Percentiles rank a stretch among this genome's conserved stretches.
Conservation (phyloP, 2,329 filamentous ascomycete species). For the Penicillium sp. region DNA sequence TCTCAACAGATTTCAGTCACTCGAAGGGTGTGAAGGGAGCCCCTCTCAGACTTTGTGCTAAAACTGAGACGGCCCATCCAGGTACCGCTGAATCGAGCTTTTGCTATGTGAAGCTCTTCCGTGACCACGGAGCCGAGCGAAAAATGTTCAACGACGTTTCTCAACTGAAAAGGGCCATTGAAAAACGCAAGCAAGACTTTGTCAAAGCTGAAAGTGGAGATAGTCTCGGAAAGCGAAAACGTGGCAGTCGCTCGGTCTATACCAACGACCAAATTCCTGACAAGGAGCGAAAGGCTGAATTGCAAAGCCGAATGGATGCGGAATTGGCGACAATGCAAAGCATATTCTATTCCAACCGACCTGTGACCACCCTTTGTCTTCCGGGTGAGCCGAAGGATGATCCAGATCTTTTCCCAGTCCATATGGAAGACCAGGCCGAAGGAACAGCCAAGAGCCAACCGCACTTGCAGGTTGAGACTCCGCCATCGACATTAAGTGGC, state of each 20-base stretch:
- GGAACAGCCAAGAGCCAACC: not conserved
- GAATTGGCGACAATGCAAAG: not conserved
- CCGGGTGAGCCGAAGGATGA: not conserved
- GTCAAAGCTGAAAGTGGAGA: not conserved
- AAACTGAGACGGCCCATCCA: conserved; percentile 66
- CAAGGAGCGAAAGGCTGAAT: not conserved
- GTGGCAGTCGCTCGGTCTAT: not conserved
- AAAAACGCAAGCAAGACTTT: conserved; percentile 2
- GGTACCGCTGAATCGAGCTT: conserved; percentile 63
- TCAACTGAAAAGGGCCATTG: not conserved
- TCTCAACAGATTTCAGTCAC: conserved; percentile 94
- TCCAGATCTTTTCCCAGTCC: not conserved
- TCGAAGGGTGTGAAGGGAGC: conserved; percentile 96
- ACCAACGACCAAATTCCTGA: not conserved
- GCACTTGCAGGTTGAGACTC: not conserved
- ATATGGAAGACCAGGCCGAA: not conserved
- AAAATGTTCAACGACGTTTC: conserved; percentile 49
- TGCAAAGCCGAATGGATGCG: not conserved
- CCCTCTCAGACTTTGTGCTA: conserved; percentile 81
- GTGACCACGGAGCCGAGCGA: conserved; percentile 86
- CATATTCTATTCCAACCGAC: not conserved
- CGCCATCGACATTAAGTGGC: not conserved
- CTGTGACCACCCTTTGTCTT: not conserved
- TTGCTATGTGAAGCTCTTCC: conserved; percentile 92
- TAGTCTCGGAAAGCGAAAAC: not conserved